A percentile compares a stretch with the other conserved stretches of the same genome.
phyloP scores from a whole-genome alignment of 805 yeast genomes.

The Spathaspora gorwiae region DNA sequence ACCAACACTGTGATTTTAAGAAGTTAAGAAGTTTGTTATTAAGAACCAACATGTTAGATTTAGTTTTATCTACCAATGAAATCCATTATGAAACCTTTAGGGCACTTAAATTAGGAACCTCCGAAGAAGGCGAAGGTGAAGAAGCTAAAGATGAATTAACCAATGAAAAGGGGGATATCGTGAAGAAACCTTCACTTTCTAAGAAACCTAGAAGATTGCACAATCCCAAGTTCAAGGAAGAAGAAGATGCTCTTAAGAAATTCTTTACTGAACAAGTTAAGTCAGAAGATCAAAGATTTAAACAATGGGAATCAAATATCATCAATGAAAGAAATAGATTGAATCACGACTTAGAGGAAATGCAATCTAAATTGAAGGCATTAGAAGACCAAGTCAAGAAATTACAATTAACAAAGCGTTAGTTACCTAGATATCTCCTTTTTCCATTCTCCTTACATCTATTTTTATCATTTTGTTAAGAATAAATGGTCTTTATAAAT shows the following conservation, averaged over 20 bases:
- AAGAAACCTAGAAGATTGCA: conserved; percentile 54
- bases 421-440: conserved; percentile 1
- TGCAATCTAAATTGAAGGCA: conserved; percentile 70
- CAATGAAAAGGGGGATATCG: conserved; percentile 27
- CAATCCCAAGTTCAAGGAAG: conserved; percentile 94
- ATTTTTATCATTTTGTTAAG: background rate
- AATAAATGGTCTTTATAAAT: no score
- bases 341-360: conserved; percentile 87
- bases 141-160: conserved; percentile 25
- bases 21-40: conserved; percentile 72
- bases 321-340: conserved; percentile 91
- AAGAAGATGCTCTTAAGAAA: conserved; percentile 89
- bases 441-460: background rate
- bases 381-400: conserved; percentile 72
- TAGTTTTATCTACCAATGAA: conserved; percentile 75
- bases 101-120: conserved; percentile 56
- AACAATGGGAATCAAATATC: conserved; percentile 97
- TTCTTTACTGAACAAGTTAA: conserved; percentile 94
- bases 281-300: conserved; percentile 93
- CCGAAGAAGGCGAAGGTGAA: conserved; percentile 32
- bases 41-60: conserved; percentile 80
- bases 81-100: conserved; percentile 78
- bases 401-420: conserved; percentile 40
- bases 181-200: conserved; percentile 20
- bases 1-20: conserved; percentile 78